Conservation (phyloP, 2,329 filamentous ascomycete species). For the Albifimbria verrucaria region DNA sequence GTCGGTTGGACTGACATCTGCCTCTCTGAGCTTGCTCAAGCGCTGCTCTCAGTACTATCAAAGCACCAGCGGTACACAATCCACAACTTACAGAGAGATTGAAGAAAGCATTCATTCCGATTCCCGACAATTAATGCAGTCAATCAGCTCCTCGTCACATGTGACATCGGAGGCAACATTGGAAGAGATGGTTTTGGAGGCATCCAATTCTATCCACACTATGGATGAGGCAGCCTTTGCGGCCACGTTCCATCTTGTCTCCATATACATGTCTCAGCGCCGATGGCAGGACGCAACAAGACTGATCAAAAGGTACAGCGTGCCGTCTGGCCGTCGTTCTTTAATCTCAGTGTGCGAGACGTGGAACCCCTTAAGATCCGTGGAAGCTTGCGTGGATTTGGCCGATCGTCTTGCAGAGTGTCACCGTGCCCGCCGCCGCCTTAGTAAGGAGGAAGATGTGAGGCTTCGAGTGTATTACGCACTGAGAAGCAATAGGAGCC, state of each 20-base stretch:
- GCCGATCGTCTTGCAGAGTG: constrained; percentile 42
- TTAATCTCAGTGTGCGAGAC: constrained; percentile 39
- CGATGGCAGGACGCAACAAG: constrained; percentile 43
- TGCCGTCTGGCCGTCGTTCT: constrained; percentile 42
- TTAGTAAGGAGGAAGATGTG: constrained; percentile 32
- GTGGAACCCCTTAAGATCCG: constrained; percentile 37
- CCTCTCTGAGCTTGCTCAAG: constrained; percentile 46
- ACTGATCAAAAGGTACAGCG: constrained; percentile 41
- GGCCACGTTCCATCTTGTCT: constrained; percentile 34
- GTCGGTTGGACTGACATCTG: constrained; percentile 37
- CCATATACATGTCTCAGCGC: constrained; percentile 40
- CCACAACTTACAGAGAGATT: constrained; percentile 35
- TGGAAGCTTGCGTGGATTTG: constrained; percentile 42
- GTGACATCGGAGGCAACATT: constrained; percentile 36
- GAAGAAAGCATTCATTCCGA: constrained; percentile 39
- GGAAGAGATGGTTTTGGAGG: constrained; percentile 40
- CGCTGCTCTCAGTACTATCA: constrained; percentile 31
- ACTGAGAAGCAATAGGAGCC: constrained; percentile 20
- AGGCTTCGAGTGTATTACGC: constrained; percentile 29
- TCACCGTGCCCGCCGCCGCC: constrained; percentile 35
- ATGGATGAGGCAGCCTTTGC: constrained; percentile 37
- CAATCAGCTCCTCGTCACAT: constrained; percentile 23
- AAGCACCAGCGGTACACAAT: constrained; percentile 30
- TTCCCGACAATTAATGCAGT: constrained; percentile 37
- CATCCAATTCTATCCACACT: constrained; percentile 31